phyloP scores from a whole-genome alignment of 495 filamentous ascomycete genomes.

The Barbatosphaeria neglecta region DNA sequence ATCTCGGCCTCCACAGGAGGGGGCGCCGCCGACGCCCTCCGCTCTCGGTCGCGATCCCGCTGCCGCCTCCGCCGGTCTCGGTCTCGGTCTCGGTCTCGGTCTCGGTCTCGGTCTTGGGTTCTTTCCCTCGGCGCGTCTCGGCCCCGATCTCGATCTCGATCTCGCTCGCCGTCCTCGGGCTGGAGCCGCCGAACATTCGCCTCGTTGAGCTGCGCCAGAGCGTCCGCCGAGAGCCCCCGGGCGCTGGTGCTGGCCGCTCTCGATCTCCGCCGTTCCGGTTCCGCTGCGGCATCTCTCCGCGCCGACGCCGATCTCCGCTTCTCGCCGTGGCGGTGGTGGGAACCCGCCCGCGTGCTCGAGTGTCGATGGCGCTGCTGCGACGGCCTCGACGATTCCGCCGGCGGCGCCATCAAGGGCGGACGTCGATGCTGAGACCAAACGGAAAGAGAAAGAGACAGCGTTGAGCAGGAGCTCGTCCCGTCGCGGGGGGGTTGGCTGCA shows the following conservation, averaged over 20 bases:
- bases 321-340: neutral
- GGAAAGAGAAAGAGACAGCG: too few relatives aligned
- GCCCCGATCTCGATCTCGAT: constrained; percentile 16
- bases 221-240: constrained; percentile 39
- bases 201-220: constrained; percentile 50
- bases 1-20: constrained; percentile 6
- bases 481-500: too few relatives aligned
- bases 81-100: constrained; percentile 16
- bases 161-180: constrained; percentile 11
- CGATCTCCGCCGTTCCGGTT: constrained; percentile 5
- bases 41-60: too few relatives aligned
- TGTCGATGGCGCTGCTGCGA: neutral
- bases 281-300: neutral
- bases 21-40: constrained; percentile 10
- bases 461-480: too few relatives aligned
- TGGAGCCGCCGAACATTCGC: constrained; percentile 31
- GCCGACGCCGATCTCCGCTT: neutral
- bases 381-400: neutral
- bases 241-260: constrained; percentile 8
- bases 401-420: too few relatives aligned
- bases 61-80: constrained; percentile 22
- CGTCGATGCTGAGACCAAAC: too few relatives aligned
- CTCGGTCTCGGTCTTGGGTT: constrained; percentile 21
- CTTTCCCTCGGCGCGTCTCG: constrained; percentile 13
- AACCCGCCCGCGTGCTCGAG: neutral